Conservation (phyloP, 768 basidiomycete species). For the Pleurotus tuoliensis region DNA sequence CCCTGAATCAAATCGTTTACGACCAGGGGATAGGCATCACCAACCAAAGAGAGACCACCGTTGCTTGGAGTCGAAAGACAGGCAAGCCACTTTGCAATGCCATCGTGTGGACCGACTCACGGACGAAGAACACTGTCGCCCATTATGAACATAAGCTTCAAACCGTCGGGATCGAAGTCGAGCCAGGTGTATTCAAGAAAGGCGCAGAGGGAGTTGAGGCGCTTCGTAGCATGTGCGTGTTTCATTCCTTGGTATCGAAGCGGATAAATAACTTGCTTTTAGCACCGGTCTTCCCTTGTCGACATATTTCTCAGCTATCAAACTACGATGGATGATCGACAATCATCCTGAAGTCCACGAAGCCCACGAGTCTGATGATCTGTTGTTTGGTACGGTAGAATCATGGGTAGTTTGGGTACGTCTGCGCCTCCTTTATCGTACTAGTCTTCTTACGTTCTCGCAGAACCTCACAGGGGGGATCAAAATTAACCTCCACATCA, state of each 20-base stretch:
- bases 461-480: slow-evolving; percentile 85
- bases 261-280: slow-evolving; percentile 9
- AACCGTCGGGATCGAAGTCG: slow-evolving; percentile 70
- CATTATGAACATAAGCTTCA: slow-evolving; percentile 71
- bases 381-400: slow-evolving; percentile 93
- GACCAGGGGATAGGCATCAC: slow-evolving; percentile 65
- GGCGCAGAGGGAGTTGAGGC: slow-evolving; percentile 66
- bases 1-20: slow-evolving; percentile 10
- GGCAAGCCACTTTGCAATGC: slow-evolving; percentile 86
- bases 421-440: slow-evolving; percentile 3
- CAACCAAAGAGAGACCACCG: slow-evolving; percentile 94
- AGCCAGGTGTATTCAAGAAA: slow-evolving; percentile 61
- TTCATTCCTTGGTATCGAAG: slow-evolving; percentile 12
- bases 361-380: slow-evolving; percentile 77
- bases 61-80: slow-evolving; percentile 88
- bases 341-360: slow-evolving; percentile 69
- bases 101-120: slow-evolving; percentile 96
- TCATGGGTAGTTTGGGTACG: slow-evolving; percentile 91
- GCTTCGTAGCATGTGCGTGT: slow-evolving; percentile 62
- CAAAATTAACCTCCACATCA: slow-evolving; percentile 69
- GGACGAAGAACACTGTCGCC: slow-evolving; percentile 83
- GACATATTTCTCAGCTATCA: slow-evolving; percentile 97
- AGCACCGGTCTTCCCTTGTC: slow-evolving; percentile 94
- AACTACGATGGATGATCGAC: slow-evolving; percentile 96
- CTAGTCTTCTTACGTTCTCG: not conserved